Evolutionary conservation across 148 eudicot genomes (phyloP).

Genomic region (Chenopodium berlandieri): DNA sequence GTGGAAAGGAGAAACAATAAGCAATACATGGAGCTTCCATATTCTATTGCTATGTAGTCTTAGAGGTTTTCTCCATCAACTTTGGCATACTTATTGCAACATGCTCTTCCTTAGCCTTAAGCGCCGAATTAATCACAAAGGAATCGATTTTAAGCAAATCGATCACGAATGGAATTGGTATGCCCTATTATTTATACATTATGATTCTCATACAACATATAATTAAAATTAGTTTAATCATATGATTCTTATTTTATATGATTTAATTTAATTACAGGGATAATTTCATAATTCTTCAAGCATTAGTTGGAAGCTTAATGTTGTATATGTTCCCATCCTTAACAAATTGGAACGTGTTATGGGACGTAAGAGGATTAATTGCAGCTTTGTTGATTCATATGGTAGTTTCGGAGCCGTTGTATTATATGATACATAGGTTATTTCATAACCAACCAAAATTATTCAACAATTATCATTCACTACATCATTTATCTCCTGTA

Average conservation of each 20-base stretch:
- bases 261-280: conserved; percentile 47
- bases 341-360: conserved; percentile 31
- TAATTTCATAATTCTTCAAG: conserved; percentile 69
- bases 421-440: conserved; percentile 55
- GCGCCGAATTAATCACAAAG: conserved; percentile 49
- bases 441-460: conserved; percentile 47
- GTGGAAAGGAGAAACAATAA: conserved; percentile 42
- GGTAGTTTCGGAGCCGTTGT: conserved; percentile 73
- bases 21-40: conserved; percentile 55
- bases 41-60: conserved; percentile 49
- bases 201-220: neutral
- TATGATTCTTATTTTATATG: neutral
- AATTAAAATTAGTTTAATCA: too few relatives aligned
- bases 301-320: conserved; percentile 41
- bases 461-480: conserved; percentile 53
- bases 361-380: conserved; percentile 55
- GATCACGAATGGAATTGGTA: conserved; percentile 92
- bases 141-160: conserved; percentile 73
- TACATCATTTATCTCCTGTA: conserved; percentile 70
- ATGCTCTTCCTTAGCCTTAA: conserved; percentile 61
- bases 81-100: conserved; percentile 52
- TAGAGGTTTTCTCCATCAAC: conserved; percentile 46
- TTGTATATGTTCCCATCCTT: conserved; percentile 44
- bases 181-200: neutral
- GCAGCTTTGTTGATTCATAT: conserved; percentile 51